phyloP scores from a whole-genome alignment of 805 yeast genomes.

The Teunomyces gatunensis region DNA sequence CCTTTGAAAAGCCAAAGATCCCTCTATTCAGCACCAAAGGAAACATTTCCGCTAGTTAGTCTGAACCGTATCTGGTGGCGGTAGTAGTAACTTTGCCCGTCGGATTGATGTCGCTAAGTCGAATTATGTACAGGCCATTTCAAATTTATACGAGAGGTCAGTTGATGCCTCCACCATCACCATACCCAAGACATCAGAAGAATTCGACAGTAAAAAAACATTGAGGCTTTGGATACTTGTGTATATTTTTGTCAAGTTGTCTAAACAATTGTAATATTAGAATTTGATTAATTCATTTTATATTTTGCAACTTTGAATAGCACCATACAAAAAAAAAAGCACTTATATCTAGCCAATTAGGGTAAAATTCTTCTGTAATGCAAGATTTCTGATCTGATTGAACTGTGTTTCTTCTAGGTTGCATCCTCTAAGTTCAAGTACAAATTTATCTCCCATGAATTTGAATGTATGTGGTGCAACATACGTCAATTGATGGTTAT shows the following conservation, averaged over 20 bases:
- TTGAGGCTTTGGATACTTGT: too few species aligned
- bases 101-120: neutral
- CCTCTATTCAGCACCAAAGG: neutral
- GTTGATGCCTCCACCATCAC: too few species aligned
- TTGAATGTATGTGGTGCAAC: conserved; percentile 10
- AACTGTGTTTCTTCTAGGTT: neutral
- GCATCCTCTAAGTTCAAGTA: neutral
- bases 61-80: neutral
- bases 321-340: neutral
- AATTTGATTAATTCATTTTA: too few species aligned
- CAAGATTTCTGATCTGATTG: neutral
- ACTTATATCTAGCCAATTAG: neutral
- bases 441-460: neutral
- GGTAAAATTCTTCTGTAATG: neutral
- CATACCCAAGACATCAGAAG: too few species aligned
- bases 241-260: too few species aligned
- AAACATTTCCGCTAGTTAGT: conserved; percentile 1
- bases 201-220: too few species aligned
- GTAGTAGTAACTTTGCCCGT: neutral
- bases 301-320: too few species aligned
- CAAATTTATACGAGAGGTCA: neutral
- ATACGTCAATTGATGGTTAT: conserved; percentile 6
- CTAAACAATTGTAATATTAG: too few species aligned
- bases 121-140: neutral
- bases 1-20: neutral